Percentiles rank a stretch among this genome's conserved stretches.
Evolutionary conservation across 805 yeast species (phyloP).

Genomic region (Lachancea sp.): DNA sequence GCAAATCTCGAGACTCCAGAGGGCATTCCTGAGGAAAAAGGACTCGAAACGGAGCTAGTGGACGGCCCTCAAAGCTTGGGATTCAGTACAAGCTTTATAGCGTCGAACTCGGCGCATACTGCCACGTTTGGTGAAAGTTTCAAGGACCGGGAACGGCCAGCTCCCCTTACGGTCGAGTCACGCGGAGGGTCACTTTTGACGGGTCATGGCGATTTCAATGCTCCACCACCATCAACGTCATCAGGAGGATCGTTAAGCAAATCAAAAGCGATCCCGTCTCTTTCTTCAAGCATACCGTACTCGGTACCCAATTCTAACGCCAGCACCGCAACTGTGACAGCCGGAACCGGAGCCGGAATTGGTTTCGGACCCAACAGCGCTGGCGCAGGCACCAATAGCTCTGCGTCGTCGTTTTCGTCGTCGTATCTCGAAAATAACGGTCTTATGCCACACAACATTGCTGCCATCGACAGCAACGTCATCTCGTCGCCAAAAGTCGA

Average conservation of each 20-base stretch:
- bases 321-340: neutral
- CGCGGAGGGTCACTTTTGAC: slow-evolving; percentile 1
- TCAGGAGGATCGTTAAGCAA: slow-evolving; percentile 1
- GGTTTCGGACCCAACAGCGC: neutral
- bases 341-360: neutral
- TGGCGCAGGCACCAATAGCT: slow-evolving; percentile 20
- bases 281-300: slow-evolving; percentile 61
- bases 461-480: slow-evolving; percentile 48
- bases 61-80: neutral
- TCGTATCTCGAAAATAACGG: slow-evolving; percentile 33
- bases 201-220: too few species aligned
- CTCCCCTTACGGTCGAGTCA: slow-evolving; percentile 20
- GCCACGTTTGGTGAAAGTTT: slow-evolving; percentile 25
- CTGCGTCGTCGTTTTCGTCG: slow-evolving; percentile 30
- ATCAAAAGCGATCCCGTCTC: slow-evolving; percentile 32
- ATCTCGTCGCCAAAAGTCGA: slow-evolving; percentile 66
- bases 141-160: slow-evolving; percentile 18
- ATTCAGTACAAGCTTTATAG: slow-evolving; percentile 28
- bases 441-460: slow-evolving; percentile 35
- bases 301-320: slow-evolving; percentile 60
- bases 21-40: neutral
- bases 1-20: neutral
- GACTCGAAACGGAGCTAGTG: neutral
- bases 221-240: neutral
- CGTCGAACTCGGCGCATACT: slow-evolving; percentile 33